These are phyloP conservation scores for Elsinoe australis DNA, from an alignment of 2,329 filamentous ascomycete genomes.

Conservation along the genomic window DNA sequence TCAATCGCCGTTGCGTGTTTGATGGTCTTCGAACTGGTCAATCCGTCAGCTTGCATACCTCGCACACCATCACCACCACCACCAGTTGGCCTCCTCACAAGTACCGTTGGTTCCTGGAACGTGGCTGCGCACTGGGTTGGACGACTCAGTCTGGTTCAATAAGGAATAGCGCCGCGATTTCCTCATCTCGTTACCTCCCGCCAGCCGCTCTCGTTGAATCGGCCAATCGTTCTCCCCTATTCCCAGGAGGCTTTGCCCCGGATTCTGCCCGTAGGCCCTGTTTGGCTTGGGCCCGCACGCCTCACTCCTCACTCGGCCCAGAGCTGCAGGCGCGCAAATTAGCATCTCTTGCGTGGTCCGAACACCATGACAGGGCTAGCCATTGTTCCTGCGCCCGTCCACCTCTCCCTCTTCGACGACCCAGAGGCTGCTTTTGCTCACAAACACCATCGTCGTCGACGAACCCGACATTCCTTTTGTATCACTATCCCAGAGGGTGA, in stretches of 20 bases:
- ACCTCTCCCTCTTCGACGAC: constrained; percentile 6
- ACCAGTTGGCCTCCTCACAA: neutral
- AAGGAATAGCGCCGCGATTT: neutral
- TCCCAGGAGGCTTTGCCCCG: neutral
- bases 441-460: constrained; percentile 15
- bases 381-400: constrained; percentile 8
- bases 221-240: constrained; percentile 15
- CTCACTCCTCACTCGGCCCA: too few relatives aligned
- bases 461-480: constrained; percentile 10
- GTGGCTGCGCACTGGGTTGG: neutral
- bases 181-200: constrained; percentile 9
- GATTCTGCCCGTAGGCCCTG: constrained; percentile 6
- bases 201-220: constrained; percentile 5
- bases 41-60: constrained; percentile 3
- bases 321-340: constrained; percentile 12
- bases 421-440: constrained; percentile 6
- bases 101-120: constrained; percentile 14
- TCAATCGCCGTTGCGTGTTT: constrained; percentile 12
- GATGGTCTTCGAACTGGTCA: neutral
- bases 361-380: constrained; percentile 12
- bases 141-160: constrained; percentile 7
- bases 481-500: constrained; percentile 14
- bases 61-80: neutral
- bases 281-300: constrained; percentile 9
- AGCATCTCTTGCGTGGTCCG: too few relatives aligned